Base-by-base conservation (phyloP, 1,284 basidiomycete genomes). In the Grifola frondosa region DNA sequence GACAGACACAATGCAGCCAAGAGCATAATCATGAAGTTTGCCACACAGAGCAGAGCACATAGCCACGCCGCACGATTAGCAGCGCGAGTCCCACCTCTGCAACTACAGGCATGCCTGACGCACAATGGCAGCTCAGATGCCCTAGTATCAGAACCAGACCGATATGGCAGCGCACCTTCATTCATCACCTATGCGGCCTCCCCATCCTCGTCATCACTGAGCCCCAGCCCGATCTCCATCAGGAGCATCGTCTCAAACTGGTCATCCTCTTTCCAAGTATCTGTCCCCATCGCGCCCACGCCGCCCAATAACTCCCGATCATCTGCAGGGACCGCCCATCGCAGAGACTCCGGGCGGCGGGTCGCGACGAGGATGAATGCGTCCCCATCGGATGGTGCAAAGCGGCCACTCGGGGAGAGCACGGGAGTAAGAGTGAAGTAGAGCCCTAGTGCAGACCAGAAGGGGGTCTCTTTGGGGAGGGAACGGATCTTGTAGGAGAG, bases 401-500 rank as follows among this genome's bases (percentile, higher is more conserved):
- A 10, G 2, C 23, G 17, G 12, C 34, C 13, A n/a, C 34, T 28
- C 15, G 8, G 11, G 10, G 59, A 60, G 7, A 86, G 65, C 4
- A 91, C 81, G 2, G 86, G 81, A 31, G 66, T 59, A 49, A 85
- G 88, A 7, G 71, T 61, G 65, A 92, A 94, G 89, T 88, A 94
- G 1, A 85, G 63, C 13, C 89, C 88, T 51, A 94, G 87, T 0
- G 84, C 83, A 10, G 73, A 70, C 90, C 90, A 93, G 62, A 93
- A 94, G 0, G 82, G 71, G 1, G 80, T 72, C 59, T 93, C 91
- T 56, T 90, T 91, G 2, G 74, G 52, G 29, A 91, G 69, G 48
- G 86, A 90, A 25, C 90, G 82, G 30, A 90, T 70, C 64, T 84
- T 89, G 74, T 91, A 89, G 0, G 84, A 82, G 21, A 88, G 78